phyloP scores from a whole-genome alignment of 306 rosid genomes.

The Citrullus mucosospermus region DNA sequence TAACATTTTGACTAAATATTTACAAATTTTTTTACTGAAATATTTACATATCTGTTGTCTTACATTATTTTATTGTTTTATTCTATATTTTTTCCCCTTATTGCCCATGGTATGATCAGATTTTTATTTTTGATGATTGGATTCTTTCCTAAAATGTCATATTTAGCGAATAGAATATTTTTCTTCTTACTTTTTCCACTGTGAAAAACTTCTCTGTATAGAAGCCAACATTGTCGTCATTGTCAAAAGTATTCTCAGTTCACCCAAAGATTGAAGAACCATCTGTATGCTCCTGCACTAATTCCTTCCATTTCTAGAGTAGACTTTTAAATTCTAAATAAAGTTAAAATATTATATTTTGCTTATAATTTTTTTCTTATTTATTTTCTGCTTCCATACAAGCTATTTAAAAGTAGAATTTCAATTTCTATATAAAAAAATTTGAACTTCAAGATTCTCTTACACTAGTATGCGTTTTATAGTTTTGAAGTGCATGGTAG shows the following conservation, averaged over 20 bases:
- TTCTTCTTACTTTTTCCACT: neutral
- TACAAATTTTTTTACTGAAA: neutral
- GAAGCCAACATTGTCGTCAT: neutral
- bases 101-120: neutral
- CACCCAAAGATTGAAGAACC: neutral
- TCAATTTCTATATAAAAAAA: neutral
- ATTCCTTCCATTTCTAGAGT: neutral
- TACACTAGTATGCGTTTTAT: too few species aligned
- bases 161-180: neutral
- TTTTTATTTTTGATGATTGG: neutral
- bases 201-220: neutral
- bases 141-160: neutral
- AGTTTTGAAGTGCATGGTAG: neutral
- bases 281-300: neutral
- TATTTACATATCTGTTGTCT: neutral
- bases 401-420: neutral
- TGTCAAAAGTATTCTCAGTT: neutral
- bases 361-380: neutral
- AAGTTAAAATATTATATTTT: neutral
- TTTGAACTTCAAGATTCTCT: neutral
- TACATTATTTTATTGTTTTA: neutral
- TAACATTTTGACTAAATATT: neutral
- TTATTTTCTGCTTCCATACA: neutral
- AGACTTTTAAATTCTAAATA: neutral
- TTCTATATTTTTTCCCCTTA: neutral